Evolutionary conservation across 2,329 filamentous ascomycete species (phyloP), one percentile per base, ranked within the genome.

Genomic region (Alternaria angustiovoidea): DNA sequence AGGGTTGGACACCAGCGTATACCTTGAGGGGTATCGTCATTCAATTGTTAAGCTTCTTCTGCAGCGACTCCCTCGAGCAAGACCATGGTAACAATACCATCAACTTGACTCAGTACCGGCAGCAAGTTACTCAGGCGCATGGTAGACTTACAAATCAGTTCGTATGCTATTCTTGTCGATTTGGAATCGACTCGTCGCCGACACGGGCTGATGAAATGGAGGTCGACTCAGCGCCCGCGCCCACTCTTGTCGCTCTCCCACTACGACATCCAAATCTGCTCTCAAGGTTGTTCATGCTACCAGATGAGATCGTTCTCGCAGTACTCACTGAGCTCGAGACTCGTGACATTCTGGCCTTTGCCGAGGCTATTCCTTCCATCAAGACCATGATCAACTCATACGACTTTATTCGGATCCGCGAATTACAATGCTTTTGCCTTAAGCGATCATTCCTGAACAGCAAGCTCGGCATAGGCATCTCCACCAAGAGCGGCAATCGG

Each of bases 21-120:
- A 85, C 82, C 0, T 73, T 85, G 24, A 84, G 83, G 56, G 79
- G 76, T 3, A 80, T 85, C 22, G 78, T 81, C 16, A 85, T 85
- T 24, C 83, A 85, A 69, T 61, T 85, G n/a, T 71, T 85, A 3
- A 84, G 82, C 64, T 84, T 86, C 71, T 85, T 85, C 66, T 75
- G 75, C 26, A 85, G 83, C 63, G 80, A 83, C 1, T 75, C 57
- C 2, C 52, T 85, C 3, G 82, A 85, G 57, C 83, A 85, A 56
- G 62, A 65, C 0, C 26, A 77, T 44, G 73, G 72, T 7, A 72
- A 73, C 7, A 53, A 46, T 3, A 14, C 36, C 5, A 44, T 75
- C 12, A 44, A 76, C 12, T 69, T 83, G 30, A 51, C 39, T 8
- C 53, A 54, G 18, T 68, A 59, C 14, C 60, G 59, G 11, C 46